Base-by-base conservation (phyloP, 495 filamentous ascomycete species). In the Trichoderma reesei region DNA sequence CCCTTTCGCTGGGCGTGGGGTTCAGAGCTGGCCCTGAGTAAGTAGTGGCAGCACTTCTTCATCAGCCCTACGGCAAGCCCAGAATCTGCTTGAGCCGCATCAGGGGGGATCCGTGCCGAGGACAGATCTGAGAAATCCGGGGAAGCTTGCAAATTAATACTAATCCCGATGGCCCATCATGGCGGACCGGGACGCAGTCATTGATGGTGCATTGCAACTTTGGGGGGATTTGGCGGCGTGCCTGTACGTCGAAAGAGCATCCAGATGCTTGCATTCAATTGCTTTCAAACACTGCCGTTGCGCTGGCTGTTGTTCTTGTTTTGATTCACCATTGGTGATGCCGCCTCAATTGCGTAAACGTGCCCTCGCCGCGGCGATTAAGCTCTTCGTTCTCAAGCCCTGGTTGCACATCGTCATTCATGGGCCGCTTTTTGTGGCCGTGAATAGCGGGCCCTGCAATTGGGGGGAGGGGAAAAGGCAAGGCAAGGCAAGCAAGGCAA, bases 341-440 rank as follows among this genome's bases (percentile, higher is more conserved):
- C 3, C 7, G 3, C 34, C 31, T 14, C 20, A 56, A 34, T 33
- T 31, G 26, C 7, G 20, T 56, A 6, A 56, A 56, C 6, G 51
- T 13, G 51, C 26, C 34, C 51, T 56, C 26, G 8, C 16, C 14
- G 18, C 20, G 10, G n/a, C n/a, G n/a, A n/a, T 10, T 33, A 2
- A 34, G 18, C 51, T 33, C 20, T 26, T 56, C 34, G 18, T 34
- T 33, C n/a, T 56, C 20, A 56, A 56, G 51, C 51, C 51, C 51
- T 56, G 51, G 51, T 56, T 56, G 51, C 51, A 61, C 59, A 61
- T 61, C 59, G 34, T 61, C 59, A 61, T 39, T 61, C 59, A 61
- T 61, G 59, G 59, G 39, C 33, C 51, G 51, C 51, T 51, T 56
- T 56, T 56, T 56, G 51, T 33, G 51, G 51, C 51, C 51, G 31